phyloP scores from a whole-genome alignment of 441 rosid species.

The Sinapis alba region DNA sequence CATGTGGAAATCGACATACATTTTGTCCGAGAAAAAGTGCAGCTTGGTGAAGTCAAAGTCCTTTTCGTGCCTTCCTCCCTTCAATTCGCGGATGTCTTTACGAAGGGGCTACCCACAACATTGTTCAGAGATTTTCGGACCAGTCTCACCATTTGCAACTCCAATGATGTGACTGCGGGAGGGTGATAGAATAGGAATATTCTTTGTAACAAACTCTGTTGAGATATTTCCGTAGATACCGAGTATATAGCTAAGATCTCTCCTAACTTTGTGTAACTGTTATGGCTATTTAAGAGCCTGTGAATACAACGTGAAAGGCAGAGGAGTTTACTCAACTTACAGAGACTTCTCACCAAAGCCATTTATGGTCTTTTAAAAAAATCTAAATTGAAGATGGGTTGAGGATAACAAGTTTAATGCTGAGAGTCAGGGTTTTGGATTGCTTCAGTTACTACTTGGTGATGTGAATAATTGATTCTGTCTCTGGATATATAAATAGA shows the following conservation, averaged over 20 bases:
- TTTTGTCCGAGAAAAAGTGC: neutral
- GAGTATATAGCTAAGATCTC: no score
- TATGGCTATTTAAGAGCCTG: no score
- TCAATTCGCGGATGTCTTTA: neutral
- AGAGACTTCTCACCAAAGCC: constrained; percentile 7
- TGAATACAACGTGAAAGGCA: no score
- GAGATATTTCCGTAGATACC: no score
- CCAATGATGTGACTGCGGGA: neutral
- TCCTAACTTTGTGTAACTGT: no score
- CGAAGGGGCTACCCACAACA: neutral
- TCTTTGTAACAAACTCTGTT: no score
- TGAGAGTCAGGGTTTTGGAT: neutral
- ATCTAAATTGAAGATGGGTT: no score
- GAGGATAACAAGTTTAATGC: neutral
- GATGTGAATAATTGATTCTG: neutral
- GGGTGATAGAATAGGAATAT: neutral
- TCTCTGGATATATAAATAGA: neutral
- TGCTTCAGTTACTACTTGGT: constrained; percentile 3
- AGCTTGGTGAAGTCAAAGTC: neutral
- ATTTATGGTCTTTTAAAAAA: no score
- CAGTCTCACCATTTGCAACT: neutral
- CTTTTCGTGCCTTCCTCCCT: neutral
- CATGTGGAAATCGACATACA: neutral
- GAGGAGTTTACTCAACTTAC: no score
- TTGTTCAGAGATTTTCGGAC: neutral